These are phyloP conservation scores for Primulina eburnea DNA, from an alignment of 257 asterid species.

Conservation along the genomic window DNA sequence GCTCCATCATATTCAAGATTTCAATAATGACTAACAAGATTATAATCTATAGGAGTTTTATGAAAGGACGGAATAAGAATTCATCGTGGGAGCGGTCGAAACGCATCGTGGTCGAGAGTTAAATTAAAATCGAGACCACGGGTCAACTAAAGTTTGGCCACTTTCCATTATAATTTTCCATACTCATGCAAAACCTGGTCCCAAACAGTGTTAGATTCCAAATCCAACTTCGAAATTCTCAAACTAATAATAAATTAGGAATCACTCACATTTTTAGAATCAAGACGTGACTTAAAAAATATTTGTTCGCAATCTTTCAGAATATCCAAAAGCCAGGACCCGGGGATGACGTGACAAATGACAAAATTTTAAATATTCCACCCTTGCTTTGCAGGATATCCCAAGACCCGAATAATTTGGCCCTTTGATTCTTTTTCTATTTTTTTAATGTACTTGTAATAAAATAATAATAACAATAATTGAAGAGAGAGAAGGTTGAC, in stretches of 20 bases:
- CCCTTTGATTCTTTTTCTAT: neutral
- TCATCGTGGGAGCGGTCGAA: too few species aligned
- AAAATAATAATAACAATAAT: neutral
- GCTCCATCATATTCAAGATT: too few species aligned
- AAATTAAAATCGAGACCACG: too few species aligned
- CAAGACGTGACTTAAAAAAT: neutral
- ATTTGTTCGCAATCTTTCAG: conserved; percentile 2
- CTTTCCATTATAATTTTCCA: neutral
- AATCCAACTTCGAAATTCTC: neutral
- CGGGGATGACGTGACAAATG: conserved; percentile 7
- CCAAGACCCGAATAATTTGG: neutral
- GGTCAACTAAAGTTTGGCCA: neutral
- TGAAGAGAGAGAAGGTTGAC: neutral
- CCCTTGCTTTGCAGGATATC: neutral
- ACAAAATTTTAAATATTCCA: neutral
- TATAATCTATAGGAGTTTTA: too few species aligned
- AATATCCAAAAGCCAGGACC: neutral
- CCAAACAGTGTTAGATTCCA: neutral
- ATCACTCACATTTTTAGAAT: neutral
- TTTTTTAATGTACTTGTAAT: neutral
- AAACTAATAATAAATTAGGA: neutral
- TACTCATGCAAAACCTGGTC: neutral
- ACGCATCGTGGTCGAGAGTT: too few species aligned
- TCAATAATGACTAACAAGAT: too few species aligned
- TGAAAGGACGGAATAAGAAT: too few species aligned